Base-by-base conservation (phyloP, 2,329 filamentous ascomycete genomes). In the Sporothrix globosa region DNA sequence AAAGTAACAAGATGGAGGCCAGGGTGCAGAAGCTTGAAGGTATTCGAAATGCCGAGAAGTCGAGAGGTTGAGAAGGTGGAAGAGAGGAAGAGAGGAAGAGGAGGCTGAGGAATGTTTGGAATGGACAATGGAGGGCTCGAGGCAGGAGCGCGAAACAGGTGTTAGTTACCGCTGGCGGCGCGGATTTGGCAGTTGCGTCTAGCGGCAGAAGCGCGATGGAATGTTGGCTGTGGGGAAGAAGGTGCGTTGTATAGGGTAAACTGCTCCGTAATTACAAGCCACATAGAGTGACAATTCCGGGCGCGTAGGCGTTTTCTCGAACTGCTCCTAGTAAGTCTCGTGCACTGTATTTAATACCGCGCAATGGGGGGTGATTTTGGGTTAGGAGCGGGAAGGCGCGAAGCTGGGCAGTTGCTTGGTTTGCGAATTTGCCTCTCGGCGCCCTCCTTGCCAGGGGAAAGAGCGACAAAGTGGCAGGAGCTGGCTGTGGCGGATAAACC, bases 381-480 rank as follows among this genome's bases (percentile, higher is more conserved):
- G 27, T 65, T 50, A 61, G 54, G 41, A 41, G 54, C 67, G 67
- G 67, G 67, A 61, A 52, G 46, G 67, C 17, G 46, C 67, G 67
- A 69, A 61, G 54, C 67, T 61, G 67, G 67, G 44, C 21, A 24
- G 39, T 46, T 60, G 56, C 56, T 60, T 60, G 56, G 30, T 41
- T 41, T 41, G 41, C 41, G 61, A 50, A 65, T 65, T 65, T 14
- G 61, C 61, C 61, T 65, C 61, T 65, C 14, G 61, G 61, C 61
- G 61, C 61, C 61, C 61, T 65, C 61, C 61, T 65, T 27, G 39
- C 34, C 13, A 34, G 41, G 34, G 52, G 52, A 30, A 56, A 68
- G 52, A 50, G 58, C 58, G 34, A 61, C 19, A 11, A 24, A 61
- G 58, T 17, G n/a, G 58, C 17, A 24, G 14, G 39, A 24, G 11